phyloP scores from a whole-genome alignment of 495 filamentous ascomycete species.

The Corynascus novoguineensis region DNA sequence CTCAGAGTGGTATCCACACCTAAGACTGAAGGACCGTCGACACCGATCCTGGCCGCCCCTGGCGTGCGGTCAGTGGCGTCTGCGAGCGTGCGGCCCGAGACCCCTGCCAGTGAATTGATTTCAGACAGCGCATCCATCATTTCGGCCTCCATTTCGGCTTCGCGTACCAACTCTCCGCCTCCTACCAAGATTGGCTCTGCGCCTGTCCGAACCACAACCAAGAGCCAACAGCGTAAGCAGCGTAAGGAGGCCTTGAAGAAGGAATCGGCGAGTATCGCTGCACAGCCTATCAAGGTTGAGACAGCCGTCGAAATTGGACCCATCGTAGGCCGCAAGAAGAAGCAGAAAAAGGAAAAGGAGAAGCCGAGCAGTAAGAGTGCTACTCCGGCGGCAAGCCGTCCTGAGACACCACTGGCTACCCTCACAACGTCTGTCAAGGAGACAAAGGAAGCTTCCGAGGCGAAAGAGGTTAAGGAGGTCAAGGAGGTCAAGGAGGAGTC shows the following conservation, averaged over 20 bases:
- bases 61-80: conserved; percentile 33
- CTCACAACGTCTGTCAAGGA: conserved; percentile 31
- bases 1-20: conserved; percentile 68
- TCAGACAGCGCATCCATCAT: conserved; percentile 74
- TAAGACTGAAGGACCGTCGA: conserved; percentile 57
- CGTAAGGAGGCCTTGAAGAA: conserved; percentile 66
- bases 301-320: conserved; percentile 63
- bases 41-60: conserved; percentile 21
- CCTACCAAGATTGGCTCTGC: conserved; percentile 67
- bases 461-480: conserved; percentile 27
- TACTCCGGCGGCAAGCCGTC: conserved; percentile 37
- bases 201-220: conserved; percentile 72
- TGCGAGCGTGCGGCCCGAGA: conserved; percentile 64
- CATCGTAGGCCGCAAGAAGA: conserved; percentile 84
- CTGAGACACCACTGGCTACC: conserved; percentile 24
- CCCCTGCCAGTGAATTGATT: conserved; percentile 67
- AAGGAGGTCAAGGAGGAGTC: conserved; percentile 30
- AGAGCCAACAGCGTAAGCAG: conserved; percentile 87
- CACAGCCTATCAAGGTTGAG: conserved; percentile 50
- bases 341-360: conserved; percentile 70
- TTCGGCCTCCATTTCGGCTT: conserved; percentile 70
- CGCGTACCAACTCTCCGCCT: conserved; percentile 74
- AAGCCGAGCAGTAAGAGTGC: conserved; percentile 24
- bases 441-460: conserved; percentile 31
- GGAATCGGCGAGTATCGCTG: conserved; percentile 43